Base-by-base conservation (phyloP, 805 yeast genomes). In the Saccharomycopsis malanga region DNA sequence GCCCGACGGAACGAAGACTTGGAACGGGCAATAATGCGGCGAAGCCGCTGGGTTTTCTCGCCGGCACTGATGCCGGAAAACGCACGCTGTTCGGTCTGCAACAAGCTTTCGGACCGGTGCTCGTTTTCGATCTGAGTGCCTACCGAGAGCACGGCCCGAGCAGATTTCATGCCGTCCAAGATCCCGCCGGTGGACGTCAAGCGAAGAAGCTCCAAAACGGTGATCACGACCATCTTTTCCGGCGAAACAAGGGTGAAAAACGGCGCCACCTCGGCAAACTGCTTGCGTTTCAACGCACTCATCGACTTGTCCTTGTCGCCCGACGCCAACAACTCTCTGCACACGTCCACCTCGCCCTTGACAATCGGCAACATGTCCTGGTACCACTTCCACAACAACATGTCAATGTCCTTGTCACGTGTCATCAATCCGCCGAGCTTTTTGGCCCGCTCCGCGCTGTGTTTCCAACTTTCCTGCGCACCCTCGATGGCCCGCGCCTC, bases 401-500 rank as follows among this genome's bases (percentile, higher is more conserved):
- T 81, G 49, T 87, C 88, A 34, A 89, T 67, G 10, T 77, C 73
- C 49, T 77, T 75, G 39, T 77, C 74, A 34, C 79, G 62, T 3
- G 77, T 61, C 45, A 75, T 58, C 24, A 62, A 48, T 10, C 72
- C 77, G 20, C 87, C 87, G 54, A 82, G 71, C 41, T 72, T 70
- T 49, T 70, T 69, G 58, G 79, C 71, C 45, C 76, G 79, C 56
- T 87, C 94, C 56, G 76, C 83, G 53, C 81, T 89, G 55, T 80
- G 81, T 60, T 78, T 81, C 98, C 98, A 91, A 61, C 85, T 83
- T 57, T 82, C 87, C 53, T 76, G 78, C 0, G 98, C 95, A 1
- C 91, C 89, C 53, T 84, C 89, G 1, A 85, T 70, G 2, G 95
- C 91, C 49, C 83, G 74, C 17, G 77, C 68, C 63, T 93, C 98